Percentiles rank a stretch among this genome's conserved stretches.
Evolutionary conservation across 176 grass and related monocot genomes (phyloP).

Genomic region (Tuctoria greenei): DNA sequence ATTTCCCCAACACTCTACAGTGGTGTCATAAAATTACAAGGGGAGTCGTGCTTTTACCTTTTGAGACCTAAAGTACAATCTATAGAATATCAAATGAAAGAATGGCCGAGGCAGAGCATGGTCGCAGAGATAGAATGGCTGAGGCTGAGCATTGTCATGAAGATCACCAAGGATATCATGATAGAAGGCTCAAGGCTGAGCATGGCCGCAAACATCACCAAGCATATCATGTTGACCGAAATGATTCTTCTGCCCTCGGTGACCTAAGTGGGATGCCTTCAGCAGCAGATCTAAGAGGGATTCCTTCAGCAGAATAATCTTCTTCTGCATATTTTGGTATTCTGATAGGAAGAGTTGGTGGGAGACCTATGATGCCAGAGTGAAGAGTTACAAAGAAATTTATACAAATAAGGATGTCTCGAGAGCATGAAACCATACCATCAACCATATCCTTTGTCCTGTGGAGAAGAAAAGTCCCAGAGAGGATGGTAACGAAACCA

Average conservation of each 20-base stretch:
- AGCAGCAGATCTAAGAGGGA: slow-evolving; percentile 72
- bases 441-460: slow-evolving; percentile 96
- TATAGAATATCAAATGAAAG: slow-evolving; percentile 52
- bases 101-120: not conserved
- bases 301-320: slow-evolving; percentile 64
- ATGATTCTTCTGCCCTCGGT: slow-evolving; percentile 57
- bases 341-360: slow-evolving; percentile 48
- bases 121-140: not conserved
- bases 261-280: slow-evolving; percentile 80
- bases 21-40: slow-evolving; percentile 45
- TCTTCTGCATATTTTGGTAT: slow-evolving; percentile 68
- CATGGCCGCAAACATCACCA: too few species aligned
- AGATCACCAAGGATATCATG: not conserved
- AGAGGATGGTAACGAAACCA: slow-evolving; percentile 91
- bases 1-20: slow-evolving; percentile 43
- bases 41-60: slow-evolving; percentile 41
- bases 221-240: slow-evolving; percentile 25
- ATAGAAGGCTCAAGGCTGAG: too few species aligned
- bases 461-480: slow-evolving; percentile 97
- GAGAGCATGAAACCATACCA: slow-evolving; percentile 42
- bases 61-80: slow-evolving; percentile 55
- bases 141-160: not conserved
- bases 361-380: slow-evolving; percentile 46
- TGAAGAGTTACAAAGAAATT: not conserved
- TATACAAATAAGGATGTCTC: slow-evolving; percentile 2